Percentiles rank a stretch among this genome's conserved stretches.
phyloP scores from a whole-genome alignment of 345 rosid species.

The Citrus mangshanensis region DNA sequence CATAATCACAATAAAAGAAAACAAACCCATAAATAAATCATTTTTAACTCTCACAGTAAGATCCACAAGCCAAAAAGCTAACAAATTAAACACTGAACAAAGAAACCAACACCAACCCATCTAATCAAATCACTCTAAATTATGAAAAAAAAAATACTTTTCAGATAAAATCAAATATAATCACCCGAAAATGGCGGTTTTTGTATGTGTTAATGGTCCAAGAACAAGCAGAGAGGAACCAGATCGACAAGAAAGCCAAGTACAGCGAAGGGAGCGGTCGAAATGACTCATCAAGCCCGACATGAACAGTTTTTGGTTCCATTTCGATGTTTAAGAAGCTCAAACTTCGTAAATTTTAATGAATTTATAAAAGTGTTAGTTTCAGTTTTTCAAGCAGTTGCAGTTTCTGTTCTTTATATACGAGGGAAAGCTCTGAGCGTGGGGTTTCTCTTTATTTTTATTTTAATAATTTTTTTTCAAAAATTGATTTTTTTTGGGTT shows the following conservation, averaged over 20 bases:
- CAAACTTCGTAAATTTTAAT: background rate
- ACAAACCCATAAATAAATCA: background rate
- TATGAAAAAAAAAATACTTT: background rate
- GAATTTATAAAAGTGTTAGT: background rate
- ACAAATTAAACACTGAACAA: background rate
- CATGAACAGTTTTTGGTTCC: conserved; percentile 21
- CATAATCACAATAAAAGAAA: background rate
- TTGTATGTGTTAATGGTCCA: conserved; percentile 86
- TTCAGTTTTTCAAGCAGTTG: background rate
- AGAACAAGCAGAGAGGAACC: conserved; percentile 77
- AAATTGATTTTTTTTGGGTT: no score
- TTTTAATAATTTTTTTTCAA: background rate
- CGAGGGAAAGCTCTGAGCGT: background rate
- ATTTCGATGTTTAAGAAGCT: background rate
- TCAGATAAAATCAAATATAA: background rate
- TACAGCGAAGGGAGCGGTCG: conserved; percentile 74
- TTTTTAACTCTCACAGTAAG: background rate
- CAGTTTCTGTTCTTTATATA: background rate
- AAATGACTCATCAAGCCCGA: conserved; percentile 56
- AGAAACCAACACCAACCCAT: background rate
- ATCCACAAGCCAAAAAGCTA: background rate
- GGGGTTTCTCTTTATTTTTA: background rate
- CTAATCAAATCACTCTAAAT: conserved; percentile 1
- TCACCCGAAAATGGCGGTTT: conserved; percentile 76
- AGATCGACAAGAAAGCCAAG: conserved; percentile 60